Evolutionary conservation across 1,284 basidiomycete genomes (phyloP).

Genomic region (Sphagnurus paluster): DNA sequence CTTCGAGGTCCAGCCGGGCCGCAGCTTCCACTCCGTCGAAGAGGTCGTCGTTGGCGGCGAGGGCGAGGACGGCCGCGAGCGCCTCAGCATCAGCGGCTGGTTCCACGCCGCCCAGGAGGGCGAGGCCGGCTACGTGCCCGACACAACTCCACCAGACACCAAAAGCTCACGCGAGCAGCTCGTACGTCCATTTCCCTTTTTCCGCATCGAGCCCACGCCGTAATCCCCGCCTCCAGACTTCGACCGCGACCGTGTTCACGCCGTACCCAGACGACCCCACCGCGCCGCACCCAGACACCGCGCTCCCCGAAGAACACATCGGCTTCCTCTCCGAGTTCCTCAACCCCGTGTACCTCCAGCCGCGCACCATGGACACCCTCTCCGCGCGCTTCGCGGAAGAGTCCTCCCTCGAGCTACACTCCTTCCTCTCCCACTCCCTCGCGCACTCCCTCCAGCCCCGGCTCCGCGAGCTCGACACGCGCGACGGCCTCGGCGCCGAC

Average conservation of each 20-base stretch:
- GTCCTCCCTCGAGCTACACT: constrained; percentile 88
- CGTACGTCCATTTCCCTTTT: constrained; percentile 43
- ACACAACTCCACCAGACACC: constrained; percentile 39
- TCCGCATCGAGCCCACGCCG: constrained; percentile 1
- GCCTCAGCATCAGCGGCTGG: constrained; percentile 95
- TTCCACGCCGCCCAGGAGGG: constrained; percentile 92
- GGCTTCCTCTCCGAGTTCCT: constrained; percentile 81
- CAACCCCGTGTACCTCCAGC: constrained; percentile 88
- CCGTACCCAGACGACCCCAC: constrained; percentile 51
- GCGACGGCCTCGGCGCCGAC: constrained; percentile 63
- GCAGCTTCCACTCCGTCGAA: constrained; percentile 96
- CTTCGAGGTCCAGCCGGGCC: constrained; percentile 88
- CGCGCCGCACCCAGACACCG: constrained; percentile 47
- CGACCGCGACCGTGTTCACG: constrained; percentile 60
- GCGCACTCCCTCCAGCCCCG: constrained; percentile 68
- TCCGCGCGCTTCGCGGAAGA: constrained; percentile 85
- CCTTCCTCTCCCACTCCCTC: constrained; percentile 74
- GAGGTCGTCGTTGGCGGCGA: constrained; percentile 86
- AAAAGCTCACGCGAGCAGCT: constrained; percentile 82
- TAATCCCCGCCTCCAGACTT: constrained; percentile 43
- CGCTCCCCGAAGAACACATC: constrained; percentile 61
- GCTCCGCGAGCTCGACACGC: constrained; percentile 63
- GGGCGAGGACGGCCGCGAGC: constrained; percentile 64
- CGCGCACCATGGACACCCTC: constrained; percentile 80
- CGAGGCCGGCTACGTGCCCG: constrained; percentile 81